These are phyloP conservation scores for Trametes gibbosa DNA, from an alignment of 768 basidiomycete species.

Conservation along the genomic window DNA sequence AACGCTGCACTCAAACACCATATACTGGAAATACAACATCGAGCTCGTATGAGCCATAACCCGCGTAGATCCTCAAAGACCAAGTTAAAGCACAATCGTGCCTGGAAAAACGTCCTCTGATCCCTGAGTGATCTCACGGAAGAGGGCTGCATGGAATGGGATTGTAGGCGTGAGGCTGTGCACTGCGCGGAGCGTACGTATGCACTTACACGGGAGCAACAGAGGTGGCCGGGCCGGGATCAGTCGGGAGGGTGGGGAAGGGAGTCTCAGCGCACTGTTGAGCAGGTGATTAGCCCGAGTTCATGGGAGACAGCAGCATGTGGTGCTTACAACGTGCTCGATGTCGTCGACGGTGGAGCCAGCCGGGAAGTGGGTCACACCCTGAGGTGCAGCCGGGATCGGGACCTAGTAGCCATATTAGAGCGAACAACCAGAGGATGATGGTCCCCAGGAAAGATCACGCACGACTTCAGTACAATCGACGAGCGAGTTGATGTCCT, in stretches of 20 bases:
- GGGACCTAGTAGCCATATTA: background rate
- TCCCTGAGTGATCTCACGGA: background rate
- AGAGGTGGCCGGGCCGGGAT: constrained; percentile 32
- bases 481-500: constrained; percentile 10
- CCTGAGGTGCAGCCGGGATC: constrained; percentile 3
- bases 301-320: background rate
- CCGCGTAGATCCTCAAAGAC: too few species aligned
- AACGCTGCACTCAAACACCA: too few species aligned
- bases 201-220: constrained; percentile 31
- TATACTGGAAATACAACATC: too few species aligned
- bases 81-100: too few species aligned
- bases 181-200: background rate
- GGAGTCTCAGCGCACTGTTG: constrained; percentile 12
- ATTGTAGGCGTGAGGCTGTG: background rate
- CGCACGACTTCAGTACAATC: constrained; percentile 15
- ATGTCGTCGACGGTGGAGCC: constrained; percentile 20
- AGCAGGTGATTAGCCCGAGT: background rate
- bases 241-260: constrained; percentile 21
- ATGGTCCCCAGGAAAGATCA: background rate
- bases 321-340: constrained; percentile 18
- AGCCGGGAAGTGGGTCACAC: constrained; percentile 23
- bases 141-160: background rate
- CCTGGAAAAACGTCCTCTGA: too few species aligned
- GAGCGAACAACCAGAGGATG: background rate
- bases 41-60: too few species aligned